Evolutionary conservation across 306 rosid species (phyloP), one percentile per base, ranked within the genome.

Genomic region (Prunus armeniaca): DNA sequence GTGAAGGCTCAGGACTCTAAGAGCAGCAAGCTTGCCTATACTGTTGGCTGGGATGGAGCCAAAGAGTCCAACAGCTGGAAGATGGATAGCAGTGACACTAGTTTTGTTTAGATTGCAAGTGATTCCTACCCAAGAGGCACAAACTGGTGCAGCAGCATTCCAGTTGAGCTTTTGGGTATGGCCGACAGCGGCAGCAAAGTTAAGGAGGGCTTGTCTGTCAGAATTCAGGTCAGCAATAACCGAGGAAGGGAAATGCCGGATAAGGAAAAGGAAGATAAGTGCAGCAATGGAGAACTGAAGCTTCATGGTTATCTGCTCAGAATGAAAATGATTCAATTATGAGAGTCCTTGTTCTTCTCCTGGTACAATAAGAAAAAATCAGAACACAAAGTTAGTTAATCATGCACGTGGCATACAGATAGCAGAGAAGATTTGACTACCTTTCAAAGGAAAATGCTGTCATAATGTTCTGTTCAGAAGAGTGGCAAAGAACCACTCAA

Each of bases 41-140:
- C 80, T 85, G 77, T 87, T 84, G 61, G 71, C 83, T 54, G 90
- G 96, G 83, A 92, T 87, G 25, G 84, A 75, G 1, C 97, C 96
- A 0, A 72, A 70, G 32, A 92, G 69, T 65, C 91, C 93, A 64
- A 87, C 66, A n/a, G 87, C 96, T 3, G 97, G 97, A 78, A 92
- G 93, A 74, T 84, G 93, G 62, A 92, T 67, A 6, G 86, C 89
- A 68, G 61, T 38, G 61, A 92, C 93, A 56, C 88, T 89, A 56
- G 81, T 85, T 69, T 46, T 8, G n/a, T 86, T 74, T 0, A 57
- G 22, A 75, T 86, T 77, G 76, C 97, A 92, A 50, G 85, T 82
- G 71, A 92, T 88, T 25, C 97, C 97, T 78, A 83, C 3, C 97
- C 97, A 92, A 25, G 92, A 84, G 56, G 77, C 77, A 69, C 97